Percentiles rank a stretch among this genome's conserved stretches.
phyloP scores from a whole-genome alignment of 371 early-diverging fungal species.

The Lichtheimia corymbifera region DNA sequence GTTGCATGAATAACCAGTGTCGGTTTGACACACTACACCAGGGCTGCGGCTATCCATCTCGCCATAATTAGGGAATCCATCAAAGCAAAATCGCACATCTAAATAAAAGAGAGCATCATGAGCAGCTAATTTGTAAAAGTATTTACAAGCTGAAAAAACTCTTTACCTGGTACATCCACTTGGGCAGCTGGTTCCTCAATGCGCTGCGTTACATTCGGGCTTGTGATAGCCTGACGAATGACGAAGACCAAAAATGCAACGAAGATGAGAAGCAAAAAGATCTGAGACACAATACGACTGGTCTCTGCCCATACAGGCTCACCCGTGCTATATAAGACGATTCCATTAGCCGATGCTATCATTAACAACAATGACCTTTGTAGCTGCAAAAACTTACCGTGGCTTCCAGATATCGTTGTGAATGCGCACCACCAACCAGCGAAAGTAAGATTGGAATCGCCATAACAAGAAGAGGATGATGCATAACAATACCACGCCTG shows the following conservation, averaged over 20 bases:
- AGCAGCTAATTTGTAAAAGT: no score
- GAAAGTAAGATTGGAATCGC: constrained; percentile 38
- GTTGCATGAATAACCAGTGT: constrained; percentile 35
- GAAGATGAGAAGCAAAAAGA: constrained; percentile 44
- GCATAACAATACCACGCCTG: constrained; percentile 27
- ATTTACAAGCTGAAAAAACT: background rate
- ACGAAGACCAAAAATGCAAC: constrained; percentile 43
- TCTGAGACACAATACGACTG: constrained; percentile 36
- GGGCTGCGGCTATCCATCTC: constrained; percentile 14
- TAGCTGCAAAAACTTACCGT: constrained; percentile 22
- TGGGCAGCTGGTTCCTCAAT: constrained; percentile 32
- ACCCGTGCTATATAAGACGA: constrained; percentile 28
- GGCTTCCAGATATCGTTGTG: constrained; percentile 52
- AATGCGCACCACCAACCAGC: constrained; percentile 38
- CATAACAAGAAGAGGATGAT: constrained; percentile 45
- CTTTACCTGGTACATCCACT: constrained; percentile 41
- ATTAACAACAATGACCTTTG: background rate
- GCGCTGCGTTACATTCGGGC: constrained; percentile 45
- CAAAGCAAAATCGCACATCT: constrained; percentile 54
- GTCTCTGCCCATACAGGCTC: constrained; percentile 55
- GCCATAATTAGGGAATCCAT: constrained; percentile 33
- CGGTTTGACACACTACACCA: constrained; percentile 40
- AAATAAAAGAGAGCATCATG: background rate
- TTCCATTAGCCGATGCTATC: background rate
- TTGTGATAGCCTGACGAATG: constrained; percentile 45